Base-by-base conservation (phyloP, 2,329 filamentous ascomycete genomes). In the Meredithiella fracta region DNA sequence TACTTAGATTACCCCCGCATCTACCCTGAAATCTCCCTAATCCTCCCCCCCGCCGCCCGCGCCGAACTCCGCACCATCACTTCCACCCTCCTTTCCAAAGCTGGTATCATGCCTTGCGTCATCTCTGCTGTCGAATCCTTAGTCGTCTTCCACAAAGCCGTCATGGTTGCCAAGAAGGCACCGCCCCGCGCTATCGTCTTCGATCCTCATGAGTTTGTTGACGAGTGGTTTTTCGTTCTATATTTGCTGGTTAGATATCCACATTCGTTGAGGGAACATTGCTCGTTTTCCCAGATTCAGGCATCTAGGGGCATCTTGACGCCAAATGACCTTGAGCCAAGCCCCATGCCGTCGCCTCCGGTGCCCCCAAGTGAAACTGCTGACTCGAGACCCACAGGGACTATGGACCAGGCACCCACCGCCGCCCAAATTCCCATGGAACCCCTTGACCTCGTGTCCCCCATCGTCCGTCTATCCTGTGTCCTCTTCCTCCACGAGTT, bases 1-100 rank as follows among this genome's bases (percentile, higher is more conserved):
- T 58, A 58, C 40, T 31, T 58, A n/a, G 57, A 58, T 20, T 58
- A 58, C 50, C 44, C 57, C 17, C 57, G 57, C n/a, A 29, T 56
- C 29, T 53, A 56, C 26, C 57, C 57, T 8, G 53, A 58, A n/a
- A 53, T 56, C 25, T 58, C 57, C 17, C 23, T 25, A n/a, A 25
- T 53, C 38, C 38, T 58, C 14, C 57, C 53, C 31, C 42, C 26
- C 23, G 29, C 40, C 31, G 31, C 40, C 17, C 53, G 53, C 4
- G 42, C 51, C 20, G 34, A 53, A 11, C 34, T 58, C 4, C 42
- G 57, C 15, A 37, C 20, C 31, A 37, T 55, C 34, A 50, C 54
- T 3, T 23, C 53, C 5, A 52, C 52, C 3, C 51, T 51, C 11
- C 22, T 58, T 11, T 17, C 40, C 15, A 22, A 38, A n/a, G 57